These are phyloP conservation scores for Nothophaeocryptopus gaeumannii DNA, from an alignment of 2,329 filamentous ascomycete species.

Conservation along the genomic window DNA sequence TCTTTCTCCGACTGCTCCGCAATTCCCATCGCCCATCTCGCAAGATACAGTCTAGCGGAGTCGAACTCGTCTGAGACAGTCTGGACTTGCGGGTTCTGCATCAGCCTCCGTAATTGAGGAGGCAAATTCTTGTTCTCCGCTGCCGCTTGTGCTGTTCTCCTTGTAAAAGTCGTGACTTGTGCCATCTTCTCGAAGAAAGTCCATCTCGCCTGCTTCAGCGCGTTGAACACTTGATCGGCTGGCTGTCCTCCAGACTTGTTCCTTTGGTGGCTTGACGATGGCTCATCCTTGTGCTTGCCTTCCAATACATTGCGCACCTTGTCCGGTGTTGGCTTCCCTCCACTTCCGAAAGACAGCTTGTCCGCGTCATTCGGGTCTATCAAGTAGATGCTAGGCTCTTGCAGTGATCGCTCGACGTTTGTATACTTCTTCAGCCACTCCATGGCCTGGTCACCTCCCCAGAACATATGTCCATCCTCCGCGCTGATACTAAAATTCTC, in stretches of 20 bases:
- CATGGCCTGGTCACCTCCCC: conserved; percentile 94
- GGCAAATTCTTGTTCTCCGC: conserved; percentile 88
- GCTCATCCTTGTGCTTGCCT: conserved; percentile 36
- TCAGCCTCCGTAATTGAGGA: conserved; percentile 77
- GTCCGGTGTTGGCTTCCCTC: conserved; percentile 50
- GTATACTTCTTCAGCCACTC: conserved; percentile 87
- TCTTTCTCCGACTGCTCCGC: conserved; percentile 94
- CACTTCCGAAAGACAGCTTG: conserved; percentile 70
- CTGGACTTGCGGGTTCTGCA: conserved; percentile 91
- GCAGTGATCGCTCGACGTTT: conserved; percentile 74
- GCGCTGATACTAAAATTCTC: conserved; percentile 70
- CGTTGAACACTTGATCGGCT: conserved; percentile 92
- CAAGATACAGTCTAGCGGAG: conserved; percentile 88
- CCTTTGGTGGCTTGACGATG: conserved; percentile 32
- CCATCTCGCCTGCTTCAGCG: conserved; percentile 93
- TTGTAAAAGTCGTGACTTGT: conserved; percentile 93
- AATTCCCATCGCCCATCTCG: conserved; percentile 97
- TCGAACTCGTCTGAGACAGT: conserved; percentile 96
- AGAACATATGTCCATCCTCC: conserved; percentile 76
- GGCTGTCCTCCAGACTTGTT: conserved; percentile 57
- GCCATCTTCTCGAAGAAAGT: conserved; percentile 95
- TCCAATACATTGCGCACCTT: conserved; percentile 45
- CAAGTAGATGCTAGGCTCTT: conserved; percentile 87
- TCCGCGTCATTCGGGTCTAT: conserved; percentile 86
- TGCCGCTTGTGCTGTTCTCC: conserved; percentile 86